Conservation (phyloP, 306 rosid species). For the Pterocarpus santalinus region DNA sequence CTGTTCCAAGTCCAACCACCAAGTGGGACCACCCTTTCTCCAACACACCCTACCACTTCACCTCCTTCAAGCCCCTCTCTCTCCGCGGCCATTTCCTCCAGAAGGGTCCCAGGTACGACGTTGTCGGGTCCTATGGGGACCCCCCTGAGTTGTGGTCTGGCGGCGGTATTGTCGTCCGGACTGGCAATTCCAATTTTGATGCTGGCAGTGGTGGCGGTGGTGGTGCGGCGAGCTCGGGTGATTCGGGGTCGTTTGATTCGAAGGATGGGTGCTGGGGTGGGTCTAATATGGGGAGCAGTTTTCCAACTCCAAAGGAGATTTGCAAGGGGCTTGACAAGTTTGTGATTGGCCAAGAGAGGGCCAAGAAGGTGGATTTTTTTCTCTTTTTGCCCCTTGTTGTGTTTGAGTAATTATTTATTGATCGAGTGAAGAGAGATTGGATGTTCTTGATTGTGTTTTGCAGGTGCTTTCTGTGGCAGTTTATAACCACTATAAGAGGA, state of each 20-base stretch:
- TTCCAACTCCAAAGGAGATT: slow-evolving; percentile 97
- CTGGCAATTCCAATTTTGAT: slow-evolving; percentile 60
- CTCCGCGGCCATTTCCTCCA: slow-evolving; percentile 65
- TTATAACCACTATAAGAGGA: slow-evolving; percentile 95
- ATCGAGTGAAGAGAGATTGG: slow-evolving; percentile 9
- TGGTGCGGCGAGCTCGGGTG: slow-evolving; percentile 63
- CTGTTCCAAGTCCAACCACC: not conserved
- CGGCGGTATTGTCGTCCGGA: slow-evolving; percentile 77
- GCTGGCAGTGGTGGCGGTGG: slow-evolving; percentile 57
- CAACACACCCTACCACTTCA: slow-evolving; percentile 69
- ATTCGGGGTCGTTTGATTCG: slow-evolving; percentile 55
- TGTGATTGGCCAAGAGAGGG: slow-evolving; percentile 96
- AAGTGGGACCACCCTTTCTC: slow-evolving; percentile 53
- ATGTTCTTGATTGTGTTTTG: not conserved
- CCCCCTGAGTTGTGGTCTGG: slow-evolving; percentile 98
- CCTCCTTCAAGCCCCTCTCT: slow-evolving; percentile 78
- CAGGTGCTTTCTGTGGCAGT: slow-evolving; percentile 98
- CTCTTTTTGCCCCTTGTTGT: not conserved
- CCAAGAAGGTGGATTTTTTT: slow-evolving; percentile 76
- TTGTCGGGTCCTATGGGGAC: slow-evolving; percentile 69
- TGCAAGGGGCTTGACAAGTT: slow-evolving; percentile 90
- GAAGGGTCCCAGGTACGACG: slow-evolving; percentile 41
- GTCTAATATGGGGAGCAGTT: slow-evolving; percentile 74
- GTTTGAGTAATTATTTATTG: too few relatives aligned
- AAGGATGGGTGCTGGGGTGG: slow-evolving; percentile 93